Evolutionary conservation across 2,329 filamentous ascomycete genomes (phyloP).

Genomic region (Thielaviopsis euricoi): DNA sequence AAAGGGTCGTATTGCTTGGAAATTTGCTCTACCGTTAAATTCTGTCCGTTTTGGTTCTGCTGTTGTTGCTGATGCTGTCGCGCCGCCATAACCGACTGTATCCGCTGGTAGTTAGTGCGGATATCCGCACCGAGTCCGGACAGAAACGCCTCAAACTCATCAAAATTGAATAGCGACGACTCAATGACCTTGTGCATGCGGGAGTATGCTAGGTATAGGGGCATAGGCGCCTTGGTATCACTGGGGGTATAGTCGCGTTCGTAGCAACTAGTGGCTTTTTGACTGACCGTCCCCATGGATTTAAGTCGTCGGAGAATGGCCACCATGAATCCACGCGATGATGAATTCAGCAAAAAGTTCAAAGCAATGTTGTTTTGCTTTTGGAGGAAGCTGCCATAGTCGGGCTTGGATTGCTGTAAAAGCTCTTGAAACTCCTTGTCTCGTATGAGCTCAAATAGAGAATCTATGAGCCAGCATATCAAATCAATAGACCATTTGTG

Average conservation of each 20-base stretch:
- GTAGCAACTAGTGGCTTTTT: constrained; percentile 33
- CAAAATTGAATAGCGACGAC: constrained; percentile 37
- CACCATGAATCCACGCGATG: constrained; percentile 55
- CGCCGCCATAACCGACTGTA: constrained; percentile 2
- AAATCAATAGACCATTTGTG: constrained; percentile 66
- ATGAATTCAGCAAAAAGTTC: constrained; percentile 54
- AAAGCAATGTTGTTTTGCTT: constrained; percentile 40
- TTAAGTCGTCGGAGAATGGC: constrained; percentile 49
- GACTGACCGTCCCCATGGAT: constrained; percentile 35
- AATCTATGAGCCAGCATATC: constrained; percentile 43
- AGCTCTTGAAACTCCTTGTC: constrained; percentile 34
- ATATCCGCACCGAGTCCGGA: constrained; percentile 31
- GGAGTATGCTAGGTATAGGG: constrained; percentile 40
- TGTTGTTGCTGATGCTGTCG: constrained; percentile 6
- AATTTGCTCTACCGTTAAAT: constrained; percentile 16
- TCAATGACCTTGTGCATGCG: constrained; percentile 35
- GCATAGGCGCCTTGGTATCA: constrained; percentile 27
- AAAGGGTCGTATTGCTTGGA: constrained; percentile 27
- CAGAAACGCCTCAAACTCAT: constrained; percentile 47
- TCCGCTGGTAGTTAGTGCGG: constrained; percentile 23
- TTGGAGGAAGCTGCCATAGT: constrained; percentile 33
- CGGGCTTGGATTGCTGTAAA: constrained; percentile 29
- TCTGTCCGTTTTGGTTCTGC: constrained; percentile 8
- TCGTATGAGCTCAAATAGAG: constrained; percentile 37
- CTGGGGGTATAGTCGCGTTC: constrained; percentile 25